Evolutionary conservation across 805 yeast species (phyloP).

Genomic region (Schizosaccharomyces osmophilus): DNA sequence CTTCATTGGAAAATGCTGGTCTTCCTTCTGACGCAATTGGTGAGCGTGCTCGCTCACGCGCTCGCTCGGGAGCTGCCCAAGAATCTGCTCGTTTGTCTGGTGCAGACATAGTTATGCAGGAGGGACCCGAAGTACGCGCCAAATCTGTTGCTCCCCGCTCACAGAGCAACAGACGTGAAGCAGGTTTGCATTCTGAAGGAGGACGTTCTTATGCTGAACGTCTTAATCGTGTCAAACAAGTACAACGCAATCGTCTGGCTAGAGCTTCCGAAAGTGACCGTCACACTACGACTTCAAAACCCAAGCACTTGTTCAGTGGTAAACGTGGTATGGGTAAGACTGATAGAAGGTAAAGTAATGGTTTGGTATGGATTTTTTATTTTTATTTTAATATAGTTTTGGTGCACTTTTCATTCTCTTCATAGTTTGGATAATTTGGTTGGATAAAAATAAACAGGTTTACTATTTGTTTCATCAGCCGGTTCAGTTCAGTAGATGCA

Average conservation of each 20-base stretch:
- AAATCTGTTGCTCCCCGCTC: constrained; percentile 15
- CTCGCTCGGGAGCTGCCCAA: constrained; percentile 17
- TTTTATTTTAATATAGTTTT: not conserved
- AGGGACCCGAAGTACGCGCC: constrained; percentile 16
- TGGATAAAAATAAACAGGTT: not conserved
- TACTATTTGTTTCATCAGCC: not conserved
- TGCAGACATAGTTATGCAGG: constrained; percentile 51
- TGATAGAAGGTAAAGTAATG: not conserved
- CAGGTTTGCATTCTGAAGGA: constrained; percentile 61
- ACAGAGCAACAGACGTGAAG: constrained; percentile 27
- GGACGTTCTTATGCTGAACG: constrained; percentile 65
- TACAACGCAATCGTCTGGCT: constrained; percentile 78
- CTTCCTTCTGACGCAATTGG: constrained; percentile 53
- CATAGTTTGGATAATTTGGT: not conserved
- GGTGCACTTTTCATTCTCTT: not conserved
- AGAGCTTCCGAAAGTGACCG: constrained; percentile 93
- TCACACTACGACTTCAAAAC: constrained; percentile 58
- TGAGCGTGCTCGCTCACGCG: constrained; percentile 19
- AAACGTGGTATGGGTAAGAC: constrained; percentile 20
- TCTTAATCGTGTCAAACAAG: constrained; percentile 68
- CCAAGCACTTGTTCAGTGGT: constrained; percentile 88
- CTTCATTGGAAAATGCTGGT: constrained; percentile 72
- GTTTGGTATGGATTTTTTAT: not conserved
- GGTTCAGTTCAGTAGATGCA: too few relatives aligned
- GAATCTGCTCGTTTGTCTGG: constrained; percentile 20